These are phyloP conservation scores for Patellifolia procumbens DNA, from an alignment of 179 eudicot genomes.

Conservation along the genomic window DNA sequence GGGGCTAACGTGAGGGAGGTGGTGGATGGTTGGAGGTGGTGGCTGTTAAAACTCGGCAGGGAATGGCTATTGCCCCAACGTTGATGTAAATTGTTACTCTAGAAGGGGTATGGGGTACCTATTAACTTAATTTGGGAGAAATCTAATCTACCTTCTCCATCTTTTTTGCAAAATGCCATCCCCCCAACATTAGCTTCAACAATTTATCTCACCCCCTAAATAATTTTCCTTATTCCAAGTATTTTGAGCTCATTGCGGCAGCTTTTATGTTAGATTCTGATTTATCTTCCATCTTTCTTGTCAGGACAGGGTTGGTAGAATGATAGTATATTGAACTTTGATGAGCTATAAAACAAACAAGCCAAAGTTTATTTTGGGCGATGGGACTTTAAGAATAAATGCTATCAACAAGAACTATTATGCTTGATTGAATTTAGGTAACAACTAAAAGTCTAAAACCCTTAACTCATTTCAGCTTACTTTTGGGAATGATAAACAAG, in stretches of 20 bases:
- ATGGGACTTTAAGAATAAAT: not conserved
- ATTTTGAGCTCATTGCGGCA: not conserved
- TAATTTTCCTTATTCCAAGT: not conserved
- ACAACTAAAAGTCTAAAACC: too few species aligned
- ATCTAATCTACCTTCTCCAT: not conserved
- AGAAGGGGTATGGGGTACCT: not conserved
- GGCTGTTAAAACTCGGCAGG: not conserved
- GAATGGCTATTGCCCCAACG: not conserved
- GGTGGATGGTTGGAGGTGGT: not conserved
- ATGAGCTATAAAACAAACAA: too few species aligned
- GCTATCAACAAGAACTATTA: not conserved
- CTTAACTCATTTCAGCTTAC: not conserved
- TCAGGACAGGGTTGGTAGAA: not conserved
- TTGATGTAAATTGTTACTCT: not conserved
- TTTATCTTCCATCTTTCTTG: not conserved
- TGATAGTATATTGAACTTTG: not conserved
- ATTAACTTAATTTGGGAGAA: not conserved
- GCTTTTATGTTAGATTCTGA: not conserved
- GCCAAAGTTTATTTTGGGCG: too few species aligned
- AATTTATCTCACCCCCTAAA: not conserved
- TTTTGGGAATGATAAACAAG: not conserved
- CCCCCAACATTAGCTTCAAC: not conserved
- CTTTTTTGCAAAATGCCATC: not conserved
- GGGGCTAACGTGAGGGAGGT: not conserved
- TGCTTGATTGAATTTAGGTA: not conserved